A percentile compares a stretch with the other conserved stretches of the same genome.
These are phyloP conservation scores for Kodamaea sp. DNA, from an alignment of 1,139 yeast species.

Conservation along the genomic window DNA sequence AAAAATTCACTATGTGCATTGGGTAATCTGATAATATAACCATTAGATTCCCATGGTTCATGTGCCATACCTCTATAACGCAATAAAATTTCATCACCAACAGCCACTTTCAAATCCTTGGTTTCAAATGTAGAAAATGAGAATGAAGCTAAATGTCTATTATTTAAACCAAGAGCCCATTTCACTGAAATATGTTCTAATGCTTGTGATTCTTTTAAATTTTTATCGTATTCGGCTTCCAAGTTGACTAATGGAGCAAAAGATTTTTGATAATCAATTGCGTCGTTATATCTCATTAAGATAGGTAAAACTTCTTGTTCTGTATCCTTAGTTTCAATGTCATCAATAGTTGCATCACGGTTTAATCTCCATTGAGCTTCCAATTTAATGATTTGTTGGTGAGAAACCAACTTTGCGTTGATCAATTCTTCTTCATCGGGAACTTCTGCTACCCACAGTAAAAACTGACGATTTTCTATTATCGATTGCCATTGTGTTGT, in stretches of 20 bases:
- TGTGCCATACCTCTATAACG: slow-evolving; percentile 52
- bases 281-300: slow-evolving; percentile 75
- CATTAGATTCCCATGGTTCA: slow-evolving; percentile 65
- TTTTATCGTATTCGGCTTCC: slow-evolving; percentile 78
- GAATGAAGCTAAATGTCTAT: slow-evolving; percentile 67
- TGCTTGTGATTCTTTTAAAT: slow-evolving; percentile 74
- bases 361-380: slow-evolving; percentile 82
- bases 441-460: slow-evolving; percentile 73
- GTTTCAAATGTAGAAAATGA: slow-evolving; percentile 64
- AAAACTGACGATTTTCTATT: slow-evolving; percentile 72
- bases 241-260: slow-evolving; percentile 80
- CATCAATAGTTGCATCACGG: slow-evolving; percentile 64
- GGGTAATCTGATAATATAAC: slow-evolving; percentile 71
- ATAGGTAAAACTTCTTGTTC: slow-evolving; percentile 66
- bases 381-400: slow-evolving; percentile 64
- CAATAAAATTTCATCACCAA: slow-evolving; percentile 78
- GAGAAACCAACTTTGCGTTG: slow-evolving; percentile 52
- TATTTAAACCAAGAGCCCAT: slow-evolving; percentile 72
- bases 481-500: slow-evolving; percentile 85
- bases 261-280: slow-evolving; percentile 78
- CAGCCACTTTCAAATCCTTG: slow-evolving; percentile 67
- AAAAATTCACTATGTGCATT: slow-evolving; percentile 64
- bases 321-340: slow-evolving; percentile 45
- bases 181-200: slow-evolving; percentile 68
- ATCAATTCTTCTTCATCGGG: slow-evolving; percentile 66